Percentiles rank a stretch among this genome's conserved stretches.
Conservation (phyloP, 108 stramenopile genomes). For the Aureococcus anophagefferens region DNA sequence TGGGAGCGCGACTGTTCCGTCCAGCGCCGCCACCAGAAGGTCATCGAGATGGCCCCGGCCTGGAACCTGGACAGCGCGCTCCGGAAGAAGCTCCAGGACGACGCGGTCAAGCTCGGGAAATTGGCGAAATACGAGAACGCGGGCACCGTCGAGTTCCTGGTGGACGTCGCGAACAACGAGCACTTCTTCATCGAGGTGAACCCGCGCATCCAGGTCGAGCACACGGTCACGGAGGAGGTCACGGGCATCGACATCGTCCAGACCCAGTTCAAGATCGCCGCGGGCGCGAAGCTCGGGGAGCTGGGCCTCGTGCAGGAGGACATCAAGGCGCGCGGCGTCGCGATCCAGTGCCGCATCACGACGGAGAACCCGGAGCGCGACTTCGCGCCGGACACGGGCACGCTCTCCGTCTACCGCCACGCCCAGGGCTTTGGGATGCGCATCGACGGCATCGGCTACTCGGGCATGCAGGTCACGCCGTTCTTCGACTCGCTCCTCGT, state of each 20-base stretch:
- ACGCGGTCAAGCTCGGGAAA: constrained; percentile 58
- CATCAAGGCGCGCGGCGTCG: constrained; percentile 59
- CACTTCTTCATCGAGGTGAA: constrained; percentile 92
- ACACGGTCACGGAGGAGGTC: constrained; percentile 93
- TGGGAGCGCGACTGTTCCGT: constrained; percentile 93
- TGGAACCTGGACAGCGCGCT: constrained; percentile 56
- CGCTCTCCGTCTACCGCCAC: constrained; percentile 74
- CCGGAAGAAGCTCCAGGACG: constrained; percentile 59
- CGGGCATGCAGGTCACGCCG: constrained; percentile 60
- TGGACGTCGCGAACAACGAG: constrained; percentile 66
- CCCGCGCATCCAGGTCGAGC: constrained; percentile 81
- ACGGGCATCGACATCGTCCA: constrained; percentile 87
- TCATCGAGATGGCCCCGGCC: constrained; percentile 86
- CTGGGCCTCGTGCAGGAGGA: constrained; percentile 54
- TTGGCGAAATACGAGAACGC: constrained; percentile 78
- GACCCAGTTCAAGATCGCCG: constrained; percentile 56
- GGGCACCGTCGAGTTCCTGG: constrained; percentile 92
- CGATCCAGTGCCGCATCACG: constrained; percentile 91
- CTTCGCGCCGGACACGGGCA: constrained; percentile 84
- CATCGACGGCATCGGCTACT: constrained; percentile 72
- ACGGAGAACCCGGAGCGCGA: constrained; percentile 82
- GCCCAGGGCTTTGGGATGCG: constrained; percentile 90
- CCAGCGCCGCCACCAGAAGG: constrained; percentile 97
- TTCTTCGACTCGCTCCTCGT: constrained; percentile 85
- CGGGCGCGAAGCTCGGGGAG: constrained; percentile 48